Conservation (phyloP, 805 yeast species). For the Candida piceae region DNA sequence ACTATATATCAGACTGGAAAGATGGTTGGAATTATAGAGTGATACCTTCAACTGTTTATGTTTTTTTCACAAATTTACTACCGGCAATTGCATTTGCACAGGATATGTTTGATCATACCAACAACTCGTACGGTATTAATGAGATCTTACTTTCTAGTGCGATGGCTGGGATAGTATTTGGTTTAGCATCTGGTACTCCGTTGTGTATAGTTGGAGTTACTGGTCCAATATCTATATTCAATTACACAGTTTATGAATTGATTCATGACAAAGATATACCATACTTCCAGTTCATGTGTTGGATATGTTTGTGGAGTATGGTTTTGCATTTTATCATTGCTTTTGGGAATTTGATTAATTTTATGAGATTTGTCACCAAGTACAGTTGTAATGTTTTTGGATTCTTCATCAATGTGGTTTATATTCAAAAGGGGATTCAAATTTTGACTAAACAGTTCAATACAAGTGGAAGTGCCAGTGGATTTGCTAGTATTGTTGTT, state of each 20-base stretch:
- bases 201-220: constrained; percentile 95
- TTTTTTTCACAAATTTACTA: constrained; percentile 82
- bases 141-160: constrained; percentile 83
- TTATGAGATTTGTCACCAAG: constrained; percentile 65
- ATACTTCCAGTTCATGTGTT: constrained; percentile 90
- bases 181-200: constrained; percentile 84
- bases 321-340: constrained; percentile 73
- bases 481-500: constrained; percentile 66
- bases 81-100: constrained; percentile 97
- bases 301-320: constrained; percentile 93
- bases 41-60: constrained; percentile 74
- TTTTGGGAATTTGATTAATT: constrained; percentile 58
- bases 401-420: constrained; percentile 79
- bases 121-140: constrained; percentile 84
- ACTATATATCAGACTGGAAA: constrained; percentile 69
- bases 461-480: constrained; percentile 27
- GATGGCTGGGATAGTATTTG: constrained; percentile 84
- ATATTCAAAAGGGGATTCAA: constrained; percentile 86
- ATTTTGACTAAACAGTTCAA: constrained; percentile 68
- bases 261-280: constrained; percentile 46
- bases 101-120: constrained; percentile 91
- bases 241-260: constrained; percentile 80
- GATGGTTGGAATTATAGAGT: constrained; percentile 87
- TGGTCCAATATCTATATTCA: constrained; percentile 91
- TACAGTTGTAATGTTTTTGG: constrained; percentile 94